Percentiles rank a stretch among this genome's conserved stretches.
These are phyloP conservation scores for Tylopilus sp. DNA, from an alignment of 1,284 basidiomycete species.

Conservation along the genomic window DNA sequence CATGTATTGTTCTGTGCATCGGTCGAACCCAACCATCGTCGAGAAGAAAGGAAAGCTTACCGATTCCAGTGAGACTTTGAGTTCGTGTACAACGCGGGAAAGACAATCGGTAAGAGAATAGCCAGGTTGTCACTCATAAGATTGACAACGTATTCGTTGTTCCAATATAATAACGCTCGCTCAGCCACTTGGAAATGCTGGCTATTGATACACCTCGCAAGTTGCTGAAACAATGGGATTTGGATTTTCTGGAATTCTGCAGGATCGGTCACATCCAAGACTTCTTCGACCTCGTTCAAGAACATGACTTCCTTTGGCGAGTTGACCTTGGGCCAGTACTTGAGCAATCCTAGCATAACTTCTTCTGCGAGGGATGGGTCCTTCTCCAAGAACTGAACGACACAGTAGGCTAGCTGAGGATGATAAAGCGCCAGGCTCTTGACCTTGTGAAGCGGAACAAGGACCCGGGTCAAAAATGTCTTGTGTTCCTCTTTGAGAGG, in stretches of 20 bases:
- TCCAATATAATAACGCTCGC: conserved; percentile 93
- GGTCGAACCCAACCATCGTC: conserved; percentile 8
- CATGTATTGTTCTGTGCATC: conserved; percentile 85
- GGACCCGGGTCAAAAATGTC: conserved; percentile 93
- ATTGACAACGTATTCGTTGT: conserved; percentile 99
- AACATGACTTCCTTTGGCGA: conserved; percentile 99
- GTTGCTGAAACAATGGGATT: conserved; percentile 90
- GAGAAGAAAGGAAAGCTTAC: conserved; percentile 47
- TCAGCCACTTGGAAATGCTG: conserved; percentile 99
- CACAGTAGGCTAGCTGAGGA: conserved; percentile 97
- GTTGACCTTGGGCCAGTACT: conserved; percentile 99
- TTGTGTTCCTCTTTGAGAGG: conserved; percentile 99
- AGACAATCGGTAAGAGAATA: conserved; percentile 92
- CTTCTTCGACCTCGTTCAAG: conserved; percentile 99
- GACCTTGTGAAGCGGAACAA: conserved; percentile 97
- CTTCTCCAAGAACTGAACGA: conserved; percentile 99
- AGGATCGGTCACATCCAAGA: conserved; percentile 97
- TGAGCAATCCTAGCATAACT: conserved; percentile 91
- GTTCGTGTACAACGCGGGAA: conserved; percentile 96
- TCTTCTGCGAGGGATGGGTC: conserved; percentile 92
- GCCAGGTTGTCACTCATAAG: conserved; percentile 97
- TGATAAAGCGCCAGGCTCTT: conserved; percentile 97
- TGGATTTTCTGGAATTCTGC: conserved; percentile 97
- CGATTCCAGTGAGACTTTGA: conserved; percentile 99
- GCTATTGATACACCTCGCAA: conserved; percentile 96